Evolutionary conservation across 2,329 filamentous ascomycete genomes (phyloP).

Genomic region (Aureobasidium sp.): DNA sequence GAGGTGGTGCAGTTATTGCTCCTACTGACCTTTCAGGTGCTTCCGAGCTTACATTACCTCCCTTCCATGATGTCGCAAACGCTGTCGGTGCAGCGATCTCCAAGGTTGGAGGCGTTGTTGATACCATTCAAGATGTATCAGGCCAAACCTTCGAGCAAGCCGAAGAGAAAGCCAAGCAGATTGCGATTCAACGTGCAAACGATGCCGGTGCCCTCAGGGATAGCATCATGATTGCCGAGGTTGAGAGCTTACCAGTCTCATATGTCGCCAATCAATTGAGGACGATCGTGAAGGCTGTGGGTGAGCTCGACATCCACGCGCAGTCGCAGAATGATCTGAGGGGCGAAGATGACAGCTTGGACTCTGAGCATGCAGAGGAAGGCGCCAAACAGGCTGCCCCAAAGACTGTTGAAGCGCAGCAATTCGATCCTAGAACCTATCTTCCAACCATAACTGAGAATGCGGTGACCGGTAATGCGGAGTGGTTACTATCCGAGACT

Average conservation of each 20-base stretch:
- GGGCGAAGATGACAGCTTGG: slow-evolving; percentile 11
- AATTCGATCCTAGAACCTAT: slow-evolving; percentile 32
- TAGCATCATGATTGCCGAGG: slow-evolving; percentile 39
- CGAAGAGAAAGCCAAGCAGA: slow-evolving; percentile 31
- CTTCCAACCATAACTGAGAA: slow-evolving; percentile 34
- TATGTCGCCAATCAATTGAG: slow-evolving; percentile 30
- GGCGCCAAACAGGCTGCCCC: not conserved
- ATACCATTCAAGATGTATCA: slow-evolving; percentile 43
- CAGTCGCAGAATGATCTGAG: slow-evolving; percentile 10
- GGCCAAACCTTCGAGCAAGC: slow-evolving; percentile 33
- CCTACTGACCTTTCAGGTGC: slow-evolving; percentile 45
- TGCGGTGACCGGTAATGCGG: slow-evolving; percentile 39
- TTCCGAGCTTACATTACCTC: slow-evolving; percentile 44
- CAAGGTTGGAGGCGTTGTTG: slow-evolving; percentile 47
- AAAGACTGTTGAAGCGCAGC: not conserved
- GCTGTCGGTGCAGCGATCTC: slow-evolving; percentile 55
- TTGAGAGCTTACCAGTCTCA: slow-evolving; percentile 35
- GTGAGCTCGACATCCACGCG: slow-evolving; percentile 25
- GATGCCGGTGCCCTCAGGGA: slow-evolving; percentile 29
- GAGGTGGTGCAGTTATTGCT: slow-evolving; percentile 50
- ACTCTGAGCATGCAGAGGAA: slow-evolving; percentile 19
- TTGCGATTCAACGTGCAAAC: slow-evolving; percentile 32
- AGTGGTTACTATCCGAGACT: slow-evolving; percentile 52
- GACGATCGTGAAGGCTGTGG: slow-evolving; percentile 28
- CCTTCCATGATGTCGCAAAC: slow-evolving; percentile 51